Base-by-base conservation (phyloP, 2,329 filamentous ascomycete genomes). In the Dothideomycetidae sp. region DNA sequence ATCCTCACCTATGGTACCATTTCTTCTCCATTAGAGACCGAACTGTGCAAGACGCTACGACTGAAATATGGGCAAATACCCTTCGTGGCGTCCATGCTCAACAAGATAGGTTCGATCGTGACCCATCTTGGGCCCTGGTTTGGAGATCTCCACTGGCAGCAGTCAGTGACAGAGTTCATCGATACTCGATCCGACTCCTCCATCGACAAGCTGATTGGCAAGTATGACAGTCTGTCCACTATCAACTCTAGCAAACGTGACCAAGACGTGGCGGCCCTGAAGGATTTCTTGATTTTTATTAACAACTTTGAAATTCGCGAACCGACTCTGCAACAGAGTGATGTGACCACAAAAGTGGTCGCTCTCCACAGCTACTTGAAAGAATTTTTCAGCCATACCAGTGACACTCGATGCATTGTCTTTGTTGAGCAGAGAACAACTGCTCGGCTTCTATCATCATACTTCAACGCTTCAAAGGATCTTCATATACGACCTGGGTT, bases 341-440 rank as follows among this genome's bases (percentile, higher is more conserved):
- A 66, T 2, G 50, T 93, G 10, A 93, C 85, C 16, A 64, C 73
- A 11, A 98, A 96, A 54, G 76, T 88, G 1, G 56, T 69, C 3
- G 48, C 67, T 4, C 68, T 96, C 0, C 54, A 73, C 14, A 52
- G 63, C 2, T 72, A 75, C 39, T 63, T 96, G 1, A 53, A 57
- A 3, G 56, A 71, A 5, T 68, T 78, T 34, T 94, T 85, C 49
- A 59, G 68, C 19, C 56, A 64, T 2, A 58, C 63, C 2, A 66
- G 64, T 1, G 65, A 74, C 5, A 64, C 68, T 17, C 75, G 77
- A 42, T 93, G 84, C 50, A 93, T 98, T 39, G 72, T 96, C 0
- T 96, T 98, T 55, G 84, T 93, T 0, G 68, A 83, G 43, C 70
- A 79, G 52, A 69, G 85, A 29, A 74, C 80, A 45, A 88, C 84